A percentile compares a stretch with the other conserved stretches of the same genome.
These are phyloP conservation scores for Sugiyamaella boreocaroliniensis DNA, from an alignment of 805 yeast genomes.

Conservation along the genomic window DNA sequence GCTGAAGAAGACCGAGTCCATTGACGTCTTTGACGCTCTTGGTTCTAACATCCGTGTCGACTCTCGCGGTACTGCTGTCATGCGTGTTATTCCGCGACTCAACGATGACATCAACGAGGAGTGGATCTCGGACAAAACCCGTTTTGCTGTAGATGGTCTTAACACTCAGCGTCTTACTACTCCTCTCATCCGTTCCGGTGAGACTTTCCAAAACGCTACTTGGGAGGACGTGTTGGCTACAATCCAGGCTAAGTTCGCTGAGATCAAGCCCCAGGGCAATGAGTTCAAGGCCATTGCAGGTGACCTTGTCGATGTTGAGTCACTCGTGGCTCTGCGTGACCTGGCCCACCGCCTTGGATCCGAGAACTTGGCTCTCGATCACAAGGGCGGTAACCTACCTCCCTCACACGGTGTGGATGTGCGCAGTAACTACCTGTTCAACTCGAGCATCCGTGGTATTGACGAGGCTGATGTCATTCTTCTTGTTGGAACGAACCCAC, in stretches of 20 bases:
- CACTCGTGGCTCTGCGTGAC: constrained; percentile 76
- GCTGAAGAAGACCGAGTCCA: constrained; percentile 77
- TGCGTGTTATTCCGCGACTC: constrained; percentile 79
- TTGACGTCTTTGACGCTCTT: constrained; percentile 76
- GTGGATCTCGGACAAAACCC: constrained; percentile 84
- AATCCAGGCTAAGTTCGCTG: constrained; percentile 54
- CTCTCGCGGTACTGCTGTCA: constrained; percentile 78
- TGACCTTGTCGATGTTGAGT: constrained; percentile 74
- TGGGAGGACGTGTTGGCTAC: constrained; percentile 82
- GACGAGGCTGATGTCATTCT: constrained; percentile 78
- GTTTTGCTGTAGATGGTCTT: constrained; percentile 81
- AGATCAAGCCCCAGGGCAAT: constrained; percentile 52
- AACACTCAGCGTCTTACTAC: constrained; percentile 79
- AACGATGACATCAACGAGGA: constrained; percentile 86
- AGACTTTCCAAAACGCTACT: constrained; percentile 62
- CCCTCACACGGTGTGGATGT: constrained; percentile 63
- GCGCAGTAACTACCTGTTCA: constrained; percentile 74
- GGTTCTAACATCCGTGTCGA: constrained; percentile 83
- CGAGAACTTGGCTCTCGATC: constrained; percentile 73
- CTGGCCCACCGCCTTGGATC: constrained; percentile 69
- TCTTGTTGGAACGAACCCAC: constrained; percentile 79
- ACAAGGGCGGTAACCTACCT: constrained; percentile 48
- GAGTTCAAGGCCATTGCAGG: constrained; percentile 81
- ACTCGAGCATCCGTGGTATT: constrained; percentile 69
- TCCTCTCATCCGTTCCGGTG: constrained; percentile 68